phyloP scores from a whole-genome alignment of 1,284 basidiomycete genomes.

The Ganoderma lucidum region DNA sequence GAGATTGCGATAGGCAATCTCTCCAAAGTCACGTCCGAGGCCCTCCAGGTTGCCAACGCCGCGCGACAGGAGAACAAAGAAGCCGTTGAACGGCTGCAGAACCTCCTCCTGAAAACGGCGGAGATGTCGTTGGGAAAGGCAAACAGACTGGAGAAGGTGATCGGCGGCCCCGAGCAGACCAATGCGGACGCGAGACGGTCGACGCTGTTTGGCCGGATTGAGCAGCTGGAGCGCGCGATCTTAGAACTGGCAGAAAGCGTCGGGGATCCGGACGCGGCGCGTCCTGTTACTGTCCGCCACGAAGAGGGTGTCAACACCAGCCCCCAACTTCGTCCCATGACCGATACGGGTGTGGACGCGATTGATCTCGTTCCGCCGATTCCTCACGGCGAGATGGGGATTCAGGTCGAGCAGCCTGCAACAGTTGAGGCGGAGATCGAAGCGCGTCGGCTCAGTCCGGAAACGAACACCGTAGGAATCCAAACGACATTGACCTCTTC shows the following conservation, averaged over 20 bases:
- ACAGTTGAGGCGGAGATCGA: slow-evolving; percentile 12
- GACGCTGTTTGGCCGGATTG: slow-evolving; percentile 21
- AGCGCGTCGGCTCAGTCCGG: not conserved
- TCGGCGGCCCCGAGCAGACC: slow-evolving; percentile 14
- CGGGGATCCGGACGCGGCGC: slow-evolving; percentile 29
- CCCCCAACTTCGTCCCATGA: slow-evolving; percentile 11
- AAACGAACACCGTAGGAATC: not conserved
- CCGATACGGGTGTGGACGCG: slow-evolving; percentile 20
- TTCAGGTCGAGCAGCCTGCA: slow-evolving; percentile 9
- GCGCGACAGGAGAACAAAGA: slow-evolving; percentile 22
- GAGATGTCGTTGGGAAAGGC: slow-evolving; percentile 13
- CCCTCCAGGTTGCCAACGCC: slow-evolving; percentile 13
- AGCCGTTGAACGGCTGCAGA: slow-evolving; percentile 12
- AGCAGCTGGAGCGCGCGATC: slow-evolving; percentile 24
- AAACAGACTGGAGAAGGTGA: slow-evolving; percentile 12
- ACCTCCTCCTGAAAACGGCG: slow-evolving; percentile 9
- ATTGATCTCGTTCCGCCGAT: slow-evolving; percentile 8
- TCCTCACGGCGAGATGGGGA: slow-evolving; percentile 8
- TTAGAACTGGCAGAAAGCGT: slow-evolving; percentile 25
- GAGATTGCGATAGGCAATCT: slow-evolving; percentile 21
- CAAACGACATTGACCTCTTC: not conserved
- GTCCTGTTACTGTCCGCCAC: slow-evolving; percentile 22
- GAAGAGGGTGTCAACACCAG: slow-evolving; percentile 28
- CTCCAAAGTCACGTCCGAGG: slow-evolving; percentile 16
- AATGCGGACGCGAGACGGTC: not conserved